A percentile compares a stretch with the other conserved stretches of the same genome.
phyloP scores from a whole-genome alignment of 768 basidiomycete genomes.

The Udeniomyces megalosporus region DNA sequence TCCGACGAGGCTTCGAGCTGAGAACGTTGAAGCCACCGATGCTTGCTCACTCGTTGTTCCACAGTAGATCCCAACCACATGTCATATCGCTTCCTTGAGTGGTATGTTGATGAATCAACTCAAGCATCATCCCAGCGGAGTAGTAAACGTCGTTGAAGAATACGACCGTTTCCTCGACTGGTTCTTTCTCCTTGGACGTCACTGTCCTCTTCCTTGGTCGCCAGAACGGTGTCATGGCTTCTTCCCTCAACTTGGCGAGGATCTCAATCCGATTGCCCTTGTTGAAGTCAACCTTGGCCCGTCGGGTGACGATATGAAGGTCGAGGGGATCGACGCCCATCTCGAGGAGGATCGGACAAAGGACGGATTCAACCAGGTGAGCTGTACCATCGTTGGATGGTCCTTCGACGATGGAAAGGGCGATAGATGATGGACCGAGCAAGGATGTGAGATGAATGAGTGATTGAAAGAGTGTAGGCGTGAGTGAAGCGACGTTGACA shows the following conservation, averaged over 20 bases:
- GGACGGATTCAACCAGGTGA: slow-evolving; percentile 1
- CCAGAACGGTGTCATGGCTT: slow-evolving; percentile 25
- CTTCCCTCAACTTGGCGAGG: slow-evolving; percentile 27
- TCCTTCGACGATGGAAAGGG: slow-evolving; percentile 11
- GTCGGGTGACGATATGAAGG: neutral
- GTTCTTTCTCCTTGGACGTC: neutral
- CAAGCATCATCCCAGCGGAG: slow-evolving; percentile 24
- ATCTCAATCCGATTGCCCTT: slow-evolving; percentile 24
- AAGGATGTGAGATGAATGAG: slow-evolving; percentile 5
- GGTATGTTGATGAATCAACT: slow-evolving; percentile 28
- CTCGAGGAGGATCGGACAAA: neutral
- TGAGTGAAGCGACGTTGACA: neutral
- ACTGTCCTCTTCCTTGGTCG: slow-evolving; percentile 13
- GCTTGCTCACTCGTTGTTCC: slow-evolving; percentile 6
- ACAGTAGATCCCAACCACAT: slow-evolving; percentile 28
- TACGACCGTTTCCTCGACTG: slow-evolving; percentile 15
- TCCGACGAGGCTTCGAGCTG: no score
- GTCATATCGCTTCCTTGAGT: slow-evolving; percentile 28
- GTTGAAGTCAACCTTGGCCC: slow-evolving; percentile 11
- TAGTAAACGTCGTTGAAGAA: slow-evolving; percentile 30
- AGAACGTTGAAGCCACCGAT: no score
- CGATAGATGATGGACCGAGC: slow-evolving; percentile 2
- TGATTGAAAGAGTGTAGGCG: neutral
- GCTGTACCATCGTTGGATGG: slow-evolving; percentile 6
- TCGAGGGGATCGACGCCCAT: slow-evolving; percentile 8